Percentiles rank a stretch among this genome's conserved stretches.
Conservation (phyloP, 768 basidiomycete species). For the Coprinellus micaceus region DNA sequence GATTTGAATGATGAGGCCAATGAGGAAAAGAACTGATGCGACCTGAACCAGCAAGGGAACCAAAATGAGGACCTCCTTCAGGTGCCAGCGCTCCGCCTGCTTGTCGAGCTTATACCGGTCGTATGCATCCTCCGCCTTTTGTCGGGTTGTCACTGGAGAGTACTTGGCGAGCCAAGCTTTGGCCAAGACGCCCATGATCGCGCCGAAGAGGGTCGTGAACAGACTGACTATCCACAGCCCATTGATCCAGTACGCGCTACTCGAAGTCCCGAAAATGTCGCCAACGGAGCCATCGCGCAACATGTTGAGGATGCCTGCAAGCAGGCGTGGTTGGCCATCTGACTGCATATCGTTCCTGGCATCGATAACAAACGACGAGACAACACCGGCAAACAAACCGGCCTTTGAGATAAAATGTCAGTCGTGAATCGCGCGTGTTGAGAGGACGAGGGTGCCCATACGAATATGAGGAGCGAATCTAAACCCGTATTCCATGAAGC, state of each 20-base stretch:
- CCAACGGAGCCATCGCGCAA: background rate
- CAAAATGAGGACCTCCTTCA: background rate
- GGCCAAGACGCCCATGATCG: conserved; percentile 23
- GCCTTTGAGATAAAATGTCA: conserved; percentile 7
- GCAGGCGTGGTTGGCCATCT: conserved; percentile 14
- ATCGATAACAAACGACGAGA: conserved; percentile 19
- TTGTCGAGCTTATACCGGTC: background rate
- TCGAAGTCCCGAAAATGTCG: conserved; percentile 11
- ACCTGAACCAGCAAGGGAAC: background rate
- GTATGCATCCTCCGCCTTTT: conserved; percentile 12
- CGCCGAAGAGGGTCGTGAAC: conserved; percentile 21
- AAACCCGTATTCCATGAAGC: background rate
- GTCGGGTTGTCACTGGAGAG: conserved; percentile 11
- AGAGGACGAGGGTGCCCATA: background rate
- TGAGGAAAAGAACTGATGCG: background rate
- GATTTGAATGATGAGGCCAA: background rate
- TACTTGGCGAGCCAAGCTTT: conserved; percentile 19
- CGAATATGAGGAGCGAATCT: conserved; percentile 4
- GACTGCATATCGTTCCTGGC: conserved; percentile 15
- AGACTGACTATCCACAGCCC: conserved; percentile 25
- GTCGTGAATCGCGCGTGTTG: background rate
- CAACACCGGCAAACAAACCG: conserved; percentile 19
- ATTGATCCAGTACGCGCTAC: background rate
- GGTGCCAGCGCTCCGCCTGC: background rate
- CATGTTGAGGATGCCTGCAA: conserved; percentile 6